These are phyloP conservation scores for Ophiostoma tasmaniense DNA, from an alignment of 2,329 filamentous ascomycete genomes.

Conservation along the genomic window DNA sequence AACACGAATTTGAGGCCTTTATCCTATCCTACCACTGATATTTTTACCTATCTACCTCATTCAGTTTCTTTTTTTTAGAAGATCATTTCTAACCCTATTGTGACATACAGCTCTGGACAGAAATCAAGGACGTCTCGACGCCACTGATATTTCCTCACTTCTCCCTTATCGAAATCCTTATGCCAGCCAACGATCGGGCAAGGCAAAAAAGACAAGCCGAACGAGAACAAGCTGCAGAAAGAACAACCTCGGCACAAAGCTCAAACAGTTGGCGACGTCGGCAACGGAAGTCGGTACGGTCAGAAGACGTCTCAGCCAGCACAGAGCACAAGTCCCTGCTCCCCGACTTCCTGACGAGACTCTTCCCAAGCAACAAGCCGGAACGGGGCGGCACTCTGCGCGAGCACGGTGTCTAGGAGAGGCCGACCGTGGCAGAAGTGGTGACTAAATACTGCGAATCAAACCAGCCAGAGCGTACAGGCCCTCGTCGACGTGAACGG, in stretches of 20 bases:
- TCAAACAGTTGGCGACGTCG: background rate
- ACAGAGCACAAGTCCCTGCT: conserved; percentile 10
- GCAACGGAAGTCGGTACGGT: background rate
- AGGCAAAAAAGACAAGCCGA: background rate
- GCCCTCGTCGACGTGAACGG: background rate
- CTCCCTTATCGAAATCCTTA: background rate
- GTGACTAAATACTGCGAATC: background rate
- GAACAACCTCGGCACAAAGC: background rate
- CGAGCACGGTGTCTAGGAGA: conserved; percentile 18
- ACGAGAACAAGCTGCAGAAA: background rate
- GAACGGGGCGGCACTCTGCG: conserved; percentile 44
- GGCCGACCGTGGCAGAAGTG: background rate
- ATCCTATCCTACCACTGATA: background rate
- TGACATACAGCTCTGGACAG: background rate
- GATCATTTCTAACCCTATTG: background rate
- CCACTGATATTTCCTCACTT: background rate
- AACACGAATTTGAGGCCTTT: background rate
- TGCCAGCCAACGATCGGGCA: background rate
- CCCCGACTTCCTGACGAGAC: conserved; percentile 31
- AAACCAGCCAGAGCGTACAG: background rate
- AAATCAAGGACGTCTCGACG: background rate
- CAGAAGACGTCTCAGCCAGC: background rate
- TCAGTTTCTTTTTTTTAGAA: background rate
- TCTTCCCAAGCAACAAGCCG: conserved; percentile 41
- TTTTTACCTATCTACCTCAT: background rate